phyloP scores from a whole-genome alignment of 768 basidiomycete species.

The Suillus ampliporus region DNA sequence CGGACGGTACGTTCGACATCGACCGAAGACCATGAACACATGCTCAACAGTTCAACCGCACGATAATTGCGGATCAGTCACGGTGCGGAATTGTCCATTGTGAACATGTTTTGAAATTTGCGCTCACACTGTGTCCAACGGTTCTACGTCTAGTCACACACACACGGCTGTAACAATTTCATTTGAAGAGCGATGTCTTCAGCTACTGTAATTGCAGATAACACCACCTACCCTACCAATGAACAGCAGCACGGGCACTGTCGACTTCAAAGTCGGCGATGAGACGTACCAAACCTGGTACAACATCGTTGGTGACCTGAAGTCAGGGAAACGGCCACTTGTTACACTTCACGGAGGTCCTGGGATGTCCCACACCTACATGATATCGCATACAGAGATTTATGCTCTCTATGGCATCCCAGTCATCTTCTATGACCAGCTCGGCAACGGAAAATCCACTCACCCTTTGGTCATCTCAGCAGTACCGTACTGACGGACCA shows the following conservation, averaged over 20 bases:
- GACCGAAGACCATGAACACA: too few relatives aligned
- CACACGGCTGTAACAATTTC: background rate
- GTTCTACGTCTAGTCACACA: background rate
- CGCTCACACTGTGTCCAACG: background rate
- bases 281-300: constrained; percentile 50
- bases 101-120: too few relatives aligned
- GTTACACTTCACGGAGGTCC: constrained; percentile 56
- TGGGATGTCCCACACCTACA: constrained; percentile 46
- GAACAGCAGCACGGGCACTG: constrained; percentile 28
- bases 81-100: too few relatives aligned
- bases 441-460: constrained; percentile 53
- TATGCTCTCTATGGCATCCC: constrained; percentile 36
- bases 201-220: background rate
- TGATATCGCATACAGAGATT: constrained; percentile 45
- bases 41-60: too few relatives aligned
- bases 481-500: too few relatives aligned
- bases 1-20: too few relatives aligned
- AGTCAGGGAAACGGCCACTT: constrained; percentile 37
- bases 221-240: constrained; percentile 10
- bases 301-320: constrained; percentile 47
- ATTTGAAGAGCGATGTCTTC: background rate
- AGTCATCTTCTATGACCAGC: constrained; percentile 57
- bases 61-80: too few relatives aligned
- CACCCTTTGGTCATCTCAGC: too few relatives aligned
- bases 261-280: constrained; percentile 23